Percentiles rank a stretch among this genome's conserved stretches.
Evolutionary conservation across 1,284 basidiomycete species (phyloP).

Genomic region (Leccinum pallidistipes): DNA sequence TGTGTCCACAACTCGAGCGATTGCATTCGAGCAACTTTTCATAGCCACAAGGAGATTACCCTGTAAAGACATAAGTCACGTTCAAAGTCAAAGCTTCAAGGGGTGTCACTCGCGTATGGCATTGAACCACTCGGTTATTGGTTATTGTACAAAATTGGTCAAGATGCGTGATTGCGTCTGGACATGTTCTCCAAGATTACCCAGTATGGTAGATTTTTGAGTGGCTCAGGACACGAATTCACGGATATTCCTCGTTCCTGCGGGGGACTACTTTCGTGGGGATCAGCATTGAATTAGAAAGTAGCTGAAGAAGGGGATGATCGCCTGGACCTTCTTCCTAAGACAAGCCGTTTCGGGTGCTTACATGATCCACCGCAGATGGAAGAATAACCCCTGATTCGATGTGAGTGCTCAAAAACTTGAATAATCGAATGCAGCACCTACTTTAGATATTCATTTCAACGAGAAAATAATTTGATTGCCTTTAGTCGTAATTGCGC

Average conservation of each 20-base stretch:
- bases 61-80: slow-evolving; percentile 23
- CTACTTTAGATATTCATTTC: no score
- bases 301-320: not conserved
- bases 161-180: slow-evolving; percentile 24
- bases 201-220: slow-evolving; percentile 12
- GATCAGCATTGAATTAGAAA: not conserved
- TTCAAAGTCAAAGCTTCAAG: slow-evolving; percentile 12
- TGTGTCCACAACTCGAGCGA: slow-evolving; percentile 18
- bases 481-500: not conserved
- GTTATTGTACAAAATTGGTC: slow-evolving; percentile 9
- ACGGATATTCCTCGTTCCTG: not conserved
- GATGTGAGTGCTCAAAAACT: no score
- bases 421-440: no score
- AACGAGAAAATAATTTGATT: no score
- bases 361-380: slow-evolving; percentile 9
- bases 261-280: slow-evolving; percentile 1
- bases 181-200: slow-evolving; percentile 24
- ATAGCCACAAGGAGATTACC: slow-evolving; percentile 24
- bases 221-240: slow-evolving; percentile 25
- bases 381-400: not conserved
- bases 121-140: slow-evolving; percentile 27
- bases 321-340: slow-evolving; percentile 1
- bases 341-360: not conserved
- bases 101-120: slow-evolving; percentile 20
- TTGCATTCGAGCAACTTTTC: slow-evolving; percentile 25